Evolutionary conservation across 345 rosid species (phyloP), one percentile per base, ranked within the genome.

Genomic region (Euphorbia lathyris): DNA sequence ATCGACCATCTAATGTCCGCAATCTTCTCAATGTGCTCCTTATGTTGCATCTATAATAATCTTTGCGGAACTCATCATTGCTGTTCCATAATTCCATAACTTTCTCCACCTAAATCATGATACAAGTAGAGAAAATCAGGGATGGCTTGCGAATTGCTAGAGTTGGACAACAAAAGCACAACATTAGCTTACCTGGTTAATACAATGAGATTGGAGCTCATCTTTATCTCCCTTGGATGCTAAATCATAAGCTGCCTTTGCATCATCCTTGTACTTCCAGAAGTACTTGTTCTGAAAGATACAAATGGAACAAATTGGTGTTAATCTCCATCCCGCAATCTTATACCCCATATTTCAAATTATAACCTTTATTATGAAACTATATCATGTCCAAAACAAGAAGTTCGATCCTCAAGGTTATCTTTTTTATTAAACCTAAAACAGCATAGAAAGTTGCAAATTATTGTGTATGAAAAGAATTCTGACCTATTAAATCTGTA

Each of bases 1-100:
- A 79, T 58, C 97, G 93, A 48, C 97, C 97, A 73, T 92, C 97
- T 43, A 79, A 67, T 23, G 95, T 93, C 79, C 81, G 85, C 65
- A 93, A 66, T 82, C 97, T 90, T 84, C 86, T 81, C 6, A 81
- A 38, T 30, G 93, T 93, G 71, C 89, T 85, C 68, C 82, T 84
- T 5, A 76, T 48, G 69, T 88, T 93, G 85, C 83, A 77, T 45
- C 78, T 87, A 70, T 79, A 56, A 68, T 93, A 93, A 53, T 88
- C 84, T 52, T 67, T 81, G 56, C 97, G 88, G 74, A 88, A 93
- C 74, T 86, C 93, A 19, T 77, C 88, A 32, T 81, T 71, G 51
- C 68, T 78, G 73, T 86, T 87, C 97, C 93, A 90, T 65, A 77
- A 65, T 67, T 87, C 79, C 92, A 87, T 86, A 68, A 90, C 70